Evolutionary conservation across 306 rosid genomes (phyloP), one percentile per base, ranked within the genome.

Genomic region (Luffa acutangula): DNA sequence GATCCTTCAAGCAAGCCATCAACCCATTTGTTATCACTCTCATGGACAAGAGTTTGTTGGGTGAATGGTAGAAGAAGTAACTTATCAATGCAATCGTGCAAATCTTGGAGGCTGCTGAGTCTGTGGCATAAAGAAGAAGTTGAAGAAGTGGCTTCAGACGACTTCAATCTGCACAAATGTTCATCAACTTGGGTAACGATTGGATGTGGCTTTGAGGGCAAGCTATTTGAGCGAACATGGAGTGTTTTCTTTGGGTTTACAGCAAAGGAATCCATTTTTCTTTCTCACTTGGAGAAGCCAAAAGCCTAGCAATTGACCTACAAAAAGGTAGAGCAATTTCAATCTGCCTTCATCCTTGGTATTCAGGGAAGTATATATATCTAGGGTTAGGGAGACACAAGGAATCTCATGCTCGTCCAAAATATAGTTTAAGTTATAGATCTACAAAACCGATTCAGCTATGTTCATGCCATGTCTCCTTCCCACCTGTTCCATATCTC

Each of bases 1-100:
- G 85, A 85, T 34, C 85, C 85, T 17, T 78, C 88, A 52, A 80
- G 75, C 42, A 83, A 62, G 14, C 51, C 79, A 80, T 65, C 77
- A 25, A 67, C 77, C 20, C 75, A 34, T 49, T 72, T 82, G 5
- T 80, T 46, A 6, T 80, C 46, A 17, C 58, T 17, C 52, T 80
- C 85, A 45, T 18, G 49, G 4, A 59, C 62, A 72, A 85, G 60
- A 36, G 80, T 54, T 80, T 72, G 56, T 65, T 80, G 80, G 33
- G 78, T 71, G 36, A 63, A 70, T 8, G 84, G 82, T 31, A 85
- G 53, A 54, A 25, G 65, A 83, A 85, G 88, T 45, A 82, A 60
- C 70, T 66, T 65, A 25, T 78, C 79, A n/a, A 82, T 80, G 21
- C 66, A 74, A 10, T 60, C 83, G 1, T 83, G 76, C 79, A 85